phyloP scores from a whole-genome alignment of 805 yeast genomes.

The Candida tibetensis region DNA sequence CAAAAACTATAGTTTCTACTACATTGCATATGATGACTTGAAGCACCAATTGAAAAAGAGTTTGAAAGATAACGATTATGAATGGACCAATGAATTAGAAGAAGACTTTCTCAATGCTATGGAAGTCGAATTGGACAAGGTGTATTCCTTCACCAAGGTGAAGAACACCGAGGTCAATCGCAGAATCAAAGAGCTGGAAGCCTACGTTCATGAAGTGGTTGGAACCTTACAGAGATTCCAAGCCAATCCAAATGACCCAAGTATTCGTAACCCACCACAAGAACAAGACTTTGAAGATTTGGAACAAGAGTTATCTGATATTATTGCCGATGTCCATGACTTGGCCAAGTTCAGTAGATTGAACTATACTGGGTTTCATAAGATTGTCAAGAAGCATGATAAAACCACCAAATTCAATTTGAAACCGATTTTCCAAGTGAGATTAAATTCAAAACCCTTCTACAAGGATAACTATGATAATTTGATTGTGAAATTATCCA shows the following conservation, averaged over 20 bases:
- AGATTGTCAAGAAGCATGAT: slow-evolving; percentile 95
- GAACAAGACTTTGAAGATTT: slow-evolving; percentile 44
- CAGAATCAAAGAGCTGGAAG: slow-evolving; percentile 79
- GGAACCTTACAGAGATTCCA: slow-evolving; percentile 34
- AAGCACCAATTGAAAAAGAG: slow-evolving; percentile 76
- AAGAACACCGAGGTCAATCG: slow-evolving; percentile 83
- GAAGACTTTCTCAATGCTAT: slow-evolving; percentile 72
- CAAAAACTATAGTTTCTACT: slow-evolving; percentile 86
- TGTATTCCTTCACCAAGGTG: slow-evolving; percentile 84
- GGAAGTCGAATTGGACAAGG: slow-evolving; percentile 88
- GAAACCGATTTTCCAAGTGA: slow-evolving; percentile 89
- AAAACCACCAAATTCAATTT: slow-evolving; percentile 70
- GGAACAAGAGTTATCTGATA: slow-evolving; percentile 53
- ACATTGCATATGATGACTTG: slow-evolving; percentile 86
- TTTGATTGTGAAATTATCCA: slow-evolving; percentile 84
- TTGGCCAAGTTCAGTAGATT: slow-evolving; percentile 89
- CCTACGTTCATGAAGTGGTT: slow-evolving; percentile 65
- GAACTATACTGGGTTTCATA: slow-evolving; percentile 96
- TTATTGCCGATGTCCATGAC: slow-evolving; percentile 96
- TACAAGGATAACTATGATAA: slow-evolving; percentile 92
- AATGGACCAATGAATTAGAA: slow-evolving; percentile 78
- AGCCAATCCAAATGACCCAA: slow-evolving; percentile 37
- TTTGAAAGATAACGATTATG: slow-evolving; percentile 49
- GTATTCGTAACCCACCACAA: slow-evolving; percentile 32
- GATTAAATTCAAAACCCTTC: slow-evolving; percentile 91